Percentiles rank a stretch among this genome's conserved stretches.
These are phyloP conservation scores for Hymenoscyphus linearis DNA, from an alignment of 2,329 filamentous ascomycete genomes.

Conservation along the genomic window DNA sequence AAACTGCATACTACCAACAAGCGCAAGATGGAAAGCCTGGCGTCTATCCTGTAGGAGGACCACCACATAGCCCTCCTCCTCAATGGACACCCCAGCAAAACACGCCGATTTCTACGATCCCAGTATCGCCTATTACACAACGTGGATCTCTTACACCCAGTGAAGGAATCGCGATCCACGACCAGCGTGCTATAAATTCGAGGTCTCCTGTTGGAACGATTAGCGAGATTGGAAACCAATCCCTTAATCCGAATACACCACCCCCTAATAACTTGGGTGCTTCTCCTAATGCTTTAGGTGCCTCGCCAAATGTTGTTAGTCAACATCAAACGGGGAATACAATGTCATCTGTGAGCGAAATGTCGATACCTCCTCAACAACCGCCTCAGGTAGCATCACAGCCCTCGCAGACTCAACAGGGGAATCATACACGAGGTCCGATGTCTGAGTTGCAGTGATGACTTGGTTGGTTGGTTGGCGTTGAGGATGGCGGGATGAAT, in stretches of 20 bases:
- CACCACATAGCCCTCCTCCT: slow-evolving; percentile 1
- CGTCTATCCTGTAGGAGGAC: neutral
- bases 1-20: neutral
- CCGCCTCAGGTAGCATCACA: neutral
- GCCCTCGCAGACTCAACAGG: neutral
- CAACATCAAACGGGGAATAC: neutral
- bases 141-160: slow-evolving; percentile 3
- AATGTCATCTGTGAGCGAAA: neutral
- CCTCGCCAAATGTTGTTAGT: neutral
- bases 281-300: neutral
- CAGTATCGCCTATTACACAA: slow-evolving; percentile 2
- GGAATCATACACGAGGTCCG: neutral
- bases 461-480: neutral
- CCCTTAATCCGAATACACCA: neutral
- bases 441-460: neutral
- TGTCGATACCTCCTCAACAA: neutral
- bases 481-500: neutral
- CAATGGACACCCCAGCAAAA: slow-evolving; percentile 3
- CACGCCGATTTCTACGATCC: neutral
- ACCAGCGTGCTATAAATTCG: neutral
- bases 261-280: neutral
- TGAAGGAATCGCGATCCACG: neutral
- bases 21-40: slow-evolving; percentile 1
- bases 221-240: slow-evolving; percentile 3
- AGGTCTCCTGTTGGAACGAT: slow-evolving; percentile 2